Base-by-base conservation (phyloP, 169 alveolate genomes). In the Plasmodium malariae region DNA sequence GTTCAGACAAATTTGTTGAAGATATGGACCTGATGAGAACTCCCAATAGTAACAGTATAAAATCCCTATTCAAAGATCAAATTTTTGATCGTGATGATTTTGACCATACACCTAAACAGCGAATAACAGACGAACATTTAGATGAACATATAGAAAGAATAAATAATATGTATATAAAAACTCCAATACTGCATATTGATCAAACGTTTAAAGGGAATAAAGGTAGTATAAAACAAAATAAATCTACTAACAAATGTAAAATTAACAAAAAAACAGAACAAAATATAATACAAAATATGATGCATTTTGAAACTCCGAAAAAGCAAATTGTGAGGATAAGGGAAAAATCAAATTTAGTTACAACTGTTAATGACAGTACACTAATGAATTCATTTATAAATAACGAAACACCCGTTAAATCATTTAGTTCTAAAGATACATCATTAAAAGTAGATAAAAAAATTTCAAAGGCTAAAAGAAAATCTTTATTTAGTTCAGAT, bases 161-260 rank as follows among this genome's bases (percentile, higher is more conserved):
- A 62, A 78, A 78, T 78, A 78, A 78, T 36, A 78, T 78, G 80
- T 78, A 78, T 37, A 78, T 78, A 40, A 78, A 78, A 48, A 78
- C 89, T 11, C 89, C 89, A 34, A 40, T 78, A 63, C 48, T 78
- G n/a, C 72, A 62, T 28, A 45, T 63, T 0, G 89, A 78, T 63
- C 21, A 74, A 17, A 60, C 19, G 9, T 57, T 74, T 37, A 62
- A 78, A 32, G 21, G 26, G 2, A 63, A 45, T 36, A 65, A 74
- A 37, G 62, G 37, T 14, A 57, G 24, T 55, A 36, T 59, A 21
- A 78, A 14, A 63, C 60, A 78, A 78, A 63, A 43, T n/a, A 55
- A 55, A 28, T n/a, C 28, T 2, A 14, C 63, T 3, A 78, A 30
- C 55, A 78, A 48, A 45, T 54, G 69, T 17, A 62, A 78, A 78